Percentiles rank a stretch among this genome's conserved stretches.
Conservation (phyloP, 768 basidiomycete species). For the Serendipita indica region DNA sequence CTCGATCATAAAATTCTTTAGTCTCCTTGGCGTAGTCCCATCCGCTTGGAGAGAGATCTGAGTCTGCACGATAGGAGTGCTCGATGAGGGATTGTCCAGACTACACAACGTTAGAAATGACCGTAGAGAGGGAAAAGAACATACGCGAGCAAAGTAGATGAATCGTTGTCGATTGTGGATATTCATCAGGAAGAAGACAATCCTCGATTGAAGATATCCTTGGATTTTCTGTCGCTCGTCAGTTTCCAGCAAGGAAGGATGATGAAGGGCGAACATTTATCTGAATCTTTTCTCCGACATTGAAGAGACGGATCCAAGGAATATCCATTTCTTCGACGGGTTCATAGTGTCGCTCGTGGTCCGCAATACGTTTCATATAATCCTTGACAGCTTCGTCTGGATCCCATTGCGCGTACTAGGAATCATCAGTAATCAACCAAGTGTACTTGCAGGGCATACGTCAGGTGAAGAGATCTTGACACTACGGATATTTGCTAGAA, state of each 20-base stretch:
- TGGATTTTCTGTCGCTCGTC: conserved; percentile 45
- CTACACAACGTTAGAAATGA: conserved; percentile 27
- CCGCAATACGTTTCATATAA: conserved; percentile 76
- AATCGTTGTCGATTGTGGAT: conserved; percentile 87
- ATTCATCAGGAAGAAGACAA: conserved; percentile 99
- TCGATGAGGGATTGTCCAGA: conserved; percentile 98
- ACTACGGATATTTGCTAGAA: conserved; percentile 84
- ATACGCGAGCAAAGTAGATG: conserved; percentile 90
- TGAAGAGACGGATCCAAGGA: conserved; percentile 89
- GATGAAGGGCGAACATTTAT: conserved; percentile 50
- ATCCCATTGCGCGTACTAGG: conserved; percentile 41
- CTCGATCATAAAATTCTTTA: conserved; percentile 82
- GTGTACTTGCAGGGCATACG: conserved; percentile 32
- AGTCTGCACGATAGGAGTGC: conserved; percentile 97
- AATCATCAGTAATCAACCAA: neutral
- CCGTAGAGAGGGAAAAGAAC: neutral
- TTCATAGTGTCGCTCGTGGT: conserved; percentile 80
- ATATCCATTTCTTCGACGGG: conserved; percentile 81
- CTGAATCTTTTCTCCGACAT: conserved; percentile 93
- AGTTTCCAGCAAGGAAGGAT: conserved; percentile 4
- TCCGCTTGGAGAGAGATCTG: conserved; percentile 85
- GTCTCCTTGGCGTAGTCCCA: conserved; percentile 86
- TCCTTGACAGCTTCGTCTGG: conserved; percentile 84
- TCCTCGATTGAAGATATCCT: conserved; percentile 83
- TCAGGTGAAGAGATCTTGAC: conserved; percentile 99